Evolutionary conservation across 2,329 filamentous ascomycete species (phyloP), one percentile per base, ranked within the genome.

Genomic region (Verticillium longisporum): DNA sequence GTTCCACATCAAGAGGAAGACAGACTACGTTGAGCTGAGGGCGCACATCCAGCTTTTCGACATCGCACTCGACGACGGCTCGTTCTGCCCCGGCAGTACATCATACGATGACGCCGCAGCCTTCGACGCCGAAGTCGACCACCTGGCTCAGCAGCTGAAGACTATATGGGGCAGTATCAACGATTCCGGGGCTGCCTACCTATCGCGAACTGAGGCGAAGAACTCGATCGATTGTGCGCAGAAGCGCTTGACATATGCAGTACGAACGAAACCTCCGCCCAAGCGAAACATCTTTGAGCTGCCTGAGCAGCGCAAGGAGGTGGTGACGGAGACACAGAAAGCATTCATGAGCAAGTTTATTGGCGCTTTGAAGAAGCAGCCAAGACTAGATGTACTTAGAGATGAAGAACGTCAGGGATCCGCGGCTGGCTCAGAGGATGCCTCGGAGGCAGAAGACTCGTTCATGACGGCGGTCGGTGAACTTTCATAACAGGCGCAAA

Each of bases 191-290:
- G 88, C 91, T 55, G 86, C 86, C 26, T 86, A 89, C 67, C 79
- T 95, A 61, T 82, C 83, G 15, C 83, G 90, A 34, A 89, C 90
- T 34, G 87, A 96, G 69, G 86, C 90, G 13, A 97, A 96, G 74
- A 86, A 87, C 60, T 81, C 83, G 11, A 79, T 96, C 45, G 89
- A 96, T 68, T 82, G 87, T 61, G 76, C 97, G n/a, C 83, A 88
- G 62, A 86, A 90, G 68, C 85, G 93, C 60, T 78, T 97, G 14
- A 75, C 86, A 56, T 87, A 89, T 70, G 83, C 85, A 2, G 87
- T 94, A 56, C 82, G 92, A 57, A 90, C 89, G 11, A 83, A 82
- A 66, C 80, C 78, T 55, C 81, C 77, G 57, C 78, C 78, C 11
- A 85, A 81, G 68, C 78, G 77, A 62, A 81, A 77, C 65, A 78